These are phyloP conservation scores for Populus deltoides DNA, from an alignment of 345 rosid genomes.

Conservation along the genomic window DNA sequence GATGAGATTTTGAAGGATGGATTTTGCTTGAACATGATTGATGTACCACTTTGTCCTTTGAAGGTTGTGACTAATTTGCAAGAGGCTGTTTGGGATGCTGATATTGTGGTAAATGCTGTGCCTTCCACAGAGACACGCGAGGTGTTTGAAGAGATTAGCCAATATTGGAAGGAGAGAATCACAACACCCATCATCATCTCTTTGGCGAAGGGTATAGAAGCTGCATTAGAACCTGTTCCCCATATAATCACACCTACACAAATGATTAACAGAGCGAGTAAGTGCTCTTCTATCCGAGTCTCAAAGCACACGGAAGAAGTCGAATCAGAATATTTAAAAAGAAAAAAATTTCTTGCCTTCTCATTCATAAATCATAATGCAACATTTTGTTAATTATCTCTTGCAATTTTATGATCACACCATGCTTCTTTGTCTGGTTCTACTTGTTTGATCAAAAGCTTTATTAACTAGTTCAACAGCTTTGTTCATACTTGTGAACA, in stretches of 20 bases:
- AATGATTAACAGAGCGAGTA: constrained; percentile 89
- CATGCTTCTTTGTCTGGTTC: background rate
- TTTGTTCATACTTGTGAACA: too few species aligned
- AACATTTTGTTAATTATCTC: background rate
- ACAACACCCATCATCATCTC: constrained; percentile 73
- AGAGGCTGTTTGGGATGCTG: constrained; percentile 99
- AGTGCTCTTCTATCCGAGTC: constrained; percentile 20
- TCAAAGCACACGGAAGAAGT: background rate
- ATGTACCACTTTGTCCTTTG: constrained; percentile 84
- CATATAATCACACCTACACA: constrained; percentile 90
- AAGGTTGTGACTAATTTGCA: constrained; percentile 94
- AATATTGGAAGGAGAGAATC: constrained; percentile 87
- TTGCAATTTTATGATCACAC: background rate
- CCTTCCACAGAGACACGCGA: constrained; percentile 82
- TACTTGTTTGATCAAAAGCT: background rate
- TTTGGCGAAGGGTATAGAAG: constrained; percentile 88
- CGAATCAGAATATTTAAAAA: background rate
- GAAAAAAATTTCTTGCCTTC: background rate
- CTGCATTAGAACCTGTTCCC: constrained; percentile 74
- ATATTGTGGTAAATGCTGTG: constrained; percentile 86
- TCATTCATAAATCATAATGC: background rate
- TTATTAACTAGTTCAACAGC: too few species aligned
- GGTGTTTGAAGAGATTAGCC: constrained; percentile 86
- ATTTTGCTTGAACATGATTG: constrained; percentile 94
- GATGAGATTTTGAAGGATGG: constrained; percentile 98